Evolutionary conservation across 129 eudicot genomes (phyloP).

Genomic region (Centaurea solstitialis): DNA sequence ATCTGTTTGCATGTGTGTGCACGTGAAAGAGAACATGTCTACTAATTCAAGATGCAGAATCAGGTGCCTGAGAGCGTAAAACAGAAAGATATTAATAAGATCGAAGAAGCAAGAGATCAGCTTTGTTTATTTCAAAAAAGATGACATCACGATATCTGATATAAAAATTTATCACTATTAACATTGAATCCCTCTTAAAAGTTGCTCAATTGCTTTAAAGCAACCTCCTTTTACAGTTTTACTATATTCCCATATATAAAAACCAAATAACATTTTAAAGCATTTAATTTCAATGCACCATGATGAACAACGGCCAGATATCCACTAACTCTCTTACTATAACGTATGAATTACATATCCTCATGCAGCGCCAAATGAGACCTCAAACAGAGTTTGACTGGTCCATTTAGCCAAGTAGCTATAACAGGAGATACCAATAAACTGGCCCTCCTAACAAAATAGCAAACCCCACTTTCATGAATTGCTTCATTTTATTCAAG

Average conservation of each 20-base stretch:
- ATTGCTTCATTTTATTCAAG: neutral
- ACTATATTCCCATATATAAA: neutral
- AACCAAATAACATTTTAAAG: neutral
- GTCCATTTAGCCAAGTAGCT: conserved; percentile 4
- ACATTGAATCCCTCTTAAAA: conserved; percentile 4
- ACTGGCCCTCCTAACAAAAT: neutral
- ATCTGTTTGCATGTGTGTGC: neutral
- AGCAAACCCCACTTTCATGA: neutral
- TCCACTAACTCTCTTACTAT: neutral
- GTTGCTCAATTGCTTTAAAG: neutral
- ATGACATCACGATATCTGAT: neutral
- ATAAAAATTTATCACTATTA: neutral
- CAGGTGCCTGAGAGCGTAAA: neutral
- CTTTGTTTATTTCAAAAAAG: no score
- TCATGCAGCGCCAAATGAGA: conserved; percentile 1
- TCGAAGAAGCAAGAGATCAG: neutral
- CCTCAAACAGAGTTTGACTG: neutral
- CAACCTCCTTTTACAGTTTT: neutral
- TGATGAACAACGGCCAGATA: neutral
- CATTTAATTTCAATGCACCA: neutral
- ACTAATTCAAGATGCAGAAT: neutral
- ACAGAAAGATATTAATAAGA: no score
- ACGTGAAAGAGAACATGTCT: neutral
- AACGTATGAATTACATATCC: neutral
- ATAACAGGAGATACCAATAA: neutral